Percentiles rank a stretch among this genome's conserved stretches.
These are phyloP conservation scores for Leccinum cinnamomeum DNA, from an alignment of 1,284 basidiomycete genomes.

Conservation along the genomic window DNA sequence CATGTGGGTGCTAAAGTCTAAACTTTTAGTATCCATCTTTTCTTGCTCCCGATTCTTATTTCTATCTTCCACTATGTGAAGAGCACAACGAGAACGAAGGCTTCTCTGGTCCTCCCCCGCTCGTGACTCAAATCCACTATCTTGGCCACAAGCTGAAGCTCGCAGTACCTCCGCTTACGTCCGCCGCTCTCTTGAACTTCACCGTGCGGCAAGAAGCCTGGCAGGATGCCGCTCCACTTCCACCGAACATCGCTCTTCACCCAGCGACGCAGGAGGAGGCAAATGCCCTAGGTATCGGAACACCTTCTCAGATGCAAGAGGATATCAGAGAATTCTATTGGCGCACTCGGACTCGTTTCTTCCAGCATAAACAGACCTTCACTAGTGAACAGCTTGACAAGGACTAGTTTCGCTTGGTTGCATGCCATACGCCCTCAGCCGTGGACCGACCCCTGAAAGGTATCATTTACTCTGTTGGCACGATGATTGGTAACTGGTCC, in stretches of 20 bases:
- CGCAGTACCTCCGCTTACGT: slow-evolving; percentile 39
- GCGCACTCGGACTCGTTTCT: slow-evolving; percentile 36
- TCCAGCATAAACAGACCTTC: slow-evolving; percentile 20
- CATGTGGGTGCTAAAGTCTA: slow-evolving; percentile 4
- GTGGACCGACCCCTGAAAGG: slow-evolving; percentile 39
- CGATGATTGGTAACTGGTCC: slow-evolving; percentile 42
- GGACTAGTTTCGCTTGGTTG: slow-evolving; percentile 46
- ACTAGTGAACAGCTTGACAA: slow-evolving; percentile 37
- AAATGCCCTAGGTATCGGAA: slow-evolving; percentile 19
- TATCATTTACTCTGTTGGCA: slow-evolving; percentile 42
- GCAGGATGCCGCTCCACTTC: slow-evolving; percentile 33
- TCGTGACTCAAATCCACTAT: slow-evolving; percentile 38
- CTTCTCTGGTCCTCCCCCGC: slow-evolving; percentile 34
- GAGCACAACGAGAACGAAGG: slow-evolving; percentile 22
- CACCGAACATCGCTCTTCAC: slow-evolving; percentile 22
- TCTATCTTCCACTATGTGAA: slow-evolving; percentile 39
- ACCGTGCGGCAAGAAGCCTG: slow-evolving; percentile 39
- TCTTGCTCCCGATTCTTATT: slow-evolving; percentile 41
- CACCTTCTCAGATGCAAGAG: slow-evolving; percentile 37
- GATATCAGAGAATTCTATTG: slow-evolving; percentile 42
- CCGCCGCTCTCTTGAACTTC: slow-evolving; percentile 40
- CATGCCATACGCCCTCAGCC: slow-evolving; percentile 39
- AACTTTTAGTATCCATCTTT: slow-evolving; percentile 42
- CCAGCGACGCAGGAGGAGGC: slow-evolving; percentile 39
- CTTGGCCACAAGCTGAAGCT: slow-evolving; percentile 41